Evolutionary conservation across 2,329 filamentous ascomycete species (phyloP).

Genomic region (Tolypocladium paradoxum): DNA sequence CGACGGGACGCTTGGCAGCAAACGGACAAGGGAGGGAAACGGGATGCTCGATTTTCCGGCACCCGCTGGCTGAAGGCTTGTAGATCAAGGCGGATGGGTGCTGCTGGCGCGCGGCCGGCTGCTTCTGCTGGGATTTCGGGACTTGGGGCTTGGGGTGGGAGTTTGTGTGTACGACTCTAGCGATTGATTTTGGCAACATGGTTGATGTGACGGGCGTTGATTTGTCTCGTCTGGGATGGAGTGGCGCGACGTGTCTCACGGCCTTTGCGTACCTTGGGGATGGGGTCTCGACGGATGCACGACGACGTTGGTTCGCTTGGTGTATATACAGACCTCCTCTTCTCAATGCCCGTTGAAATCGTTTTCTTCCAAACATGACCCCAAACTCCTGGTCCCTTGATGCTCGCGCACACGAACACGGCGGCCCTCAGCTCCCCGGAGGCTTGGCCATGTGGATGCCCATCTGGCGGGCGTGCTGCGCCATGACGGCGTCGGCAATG

Average conservation of each 20-base stretch:
- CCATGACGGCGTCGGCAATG: constrained; percentile 76
- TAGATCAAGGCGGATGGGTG: background rate
- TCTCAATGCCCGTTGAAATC: background rate
- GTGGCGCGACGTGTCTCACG: background rate
- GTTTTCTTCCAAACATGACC: background rate
- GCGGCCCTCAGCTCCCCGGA: background rate
- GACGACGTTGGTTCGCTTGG: background rate
- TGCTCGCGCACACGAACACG: background rate
- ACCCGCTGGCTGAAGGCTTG: background rate
- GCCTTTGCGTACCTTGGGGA: too few species aligned
- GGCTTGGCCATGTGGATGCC: constrained; percentile 16
- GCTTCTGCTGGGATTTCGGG: background rate
- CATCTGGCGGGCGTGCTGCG: constrained; percentile 56
- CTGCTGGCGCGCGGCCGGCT: background rate
- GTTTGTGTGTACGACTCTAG: background rate
- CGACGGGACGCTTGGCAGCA: background rate
- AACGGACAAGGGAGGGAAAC: background rate
- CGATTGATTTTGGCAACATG: background rate
- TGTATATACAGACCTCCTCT: background rate
- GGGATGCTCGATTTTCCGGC: background rate
- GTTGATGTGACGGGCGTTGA: background rate
- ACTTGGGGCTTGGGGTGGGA: background rate
- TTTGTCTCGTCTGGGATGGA: too few species aligned
- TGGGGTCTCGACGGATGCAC: background rate
- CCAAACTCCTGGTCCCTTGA: background rate